phyloP scores from a whole-genome alignment of 73 alveolate genomes.

The Paramecium biaurelia region DNA sequence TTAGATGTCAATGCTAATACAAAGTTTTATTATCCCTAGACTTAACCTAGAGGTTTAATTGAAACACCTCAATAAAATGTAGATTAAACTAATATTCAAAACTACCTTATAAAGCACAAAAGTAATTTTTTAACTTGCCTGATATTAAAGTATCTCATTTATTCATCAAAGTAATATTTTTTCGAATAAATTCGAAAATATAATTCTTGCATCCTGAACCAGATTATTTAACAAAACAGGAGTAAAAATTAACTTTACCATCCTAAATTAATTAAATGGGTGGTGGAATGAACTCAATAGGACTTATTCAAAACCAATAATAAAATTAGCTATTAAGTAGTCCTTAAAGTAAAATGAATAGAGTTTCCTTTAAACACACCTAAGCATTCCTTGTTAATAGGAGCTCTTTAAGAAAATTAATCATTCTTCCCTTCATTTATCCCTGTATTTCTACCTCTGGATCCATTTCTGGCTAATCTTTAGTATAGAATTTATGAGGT shows the following conservation, averaged over 20 bases:
- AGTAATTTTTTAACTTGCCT: neutral
- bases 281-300: neutral
- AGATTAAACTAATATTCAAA: neutral
- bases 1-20: slow-evolving; percentile 8
- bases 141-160: neutral
- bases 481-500: neutral
- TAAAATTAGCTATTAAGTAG: neutral
- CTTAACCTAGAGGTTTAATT: neutral
- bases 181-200: neutral
- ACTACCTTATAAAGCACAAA: neutral
- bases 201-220: neutral
- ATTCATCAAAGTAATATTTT: neutral
- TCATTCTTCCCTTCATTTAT: neutral
- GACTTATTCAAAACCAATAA: neutral
- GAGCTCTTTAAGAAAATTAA: neutral
- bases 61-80: neutral
- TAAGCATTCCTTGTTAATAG: neutral
- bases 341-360: neutral
- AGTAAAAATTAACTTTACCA: neutral
- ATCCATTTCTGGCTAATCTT: neutral
- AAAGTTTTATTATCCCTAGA: neutral
- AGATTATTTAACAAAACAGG: neutral
- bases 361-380: neutral
- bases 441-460: neutral
- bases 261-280: neutral